Conservation (phyloP, 2,329 filamentous ascomycete species). For the Thelonectria olida region DNA sequence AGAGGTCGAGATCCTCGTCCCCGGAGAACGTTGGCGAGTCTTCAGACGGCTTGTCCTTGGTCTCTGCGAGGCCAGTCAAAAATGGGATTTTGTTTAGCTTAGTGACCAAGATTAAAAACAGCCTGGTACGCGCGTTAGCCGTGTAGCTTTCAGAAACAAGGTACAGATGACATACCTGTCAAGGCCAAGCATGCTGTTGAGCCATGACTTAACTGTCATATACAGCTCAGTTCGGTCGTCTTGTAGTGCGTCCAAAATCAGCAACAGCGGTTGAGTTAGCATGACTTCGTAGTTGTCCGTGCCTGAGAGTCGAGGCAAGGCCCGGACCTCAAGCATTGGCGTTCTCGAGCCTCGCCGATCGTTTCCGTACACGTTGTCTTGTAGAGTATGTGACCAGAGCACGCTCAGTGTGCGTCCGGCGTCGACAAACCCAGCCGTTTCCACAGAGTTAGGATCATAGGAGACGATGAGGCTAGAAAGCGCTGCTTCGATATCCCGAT, state of each 20-base stretch:
- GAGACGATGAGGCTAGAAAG: constrained; percentile 75
- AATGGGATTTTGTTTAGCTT: constrained; percentile 67
- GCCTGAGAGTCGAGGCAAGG: constrained; percentile 58
- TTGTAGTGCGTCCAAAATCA: constrained; percentile 80
- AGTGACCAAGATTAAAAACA: constrained; percentile 68
- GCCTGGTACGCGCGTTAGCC: constrained; percentile 49
- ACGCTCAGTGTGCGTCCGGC: constrained; percentile 76
- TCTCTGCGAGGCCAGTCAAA: constrained; percentile 43
- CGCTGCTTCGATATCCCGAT: constrained; percentile 82
- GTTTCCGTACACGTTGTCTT: constrained; percentile 60
- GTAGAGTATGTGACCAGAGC: constrained; percentile 83
- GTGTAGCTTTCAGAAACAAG: not conserved
- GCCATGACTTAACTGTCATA: constrained; percentile 82
- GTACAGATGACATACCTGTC: constrained; percentile 61
- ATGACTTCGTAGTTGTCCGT: constrained; percentile 75
- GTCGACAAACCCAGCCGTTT: constrained; percentile 58
- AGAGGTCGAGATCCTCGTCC: constrained; percentile 78
- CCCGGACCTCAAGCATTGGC: constrained; percentile 46
- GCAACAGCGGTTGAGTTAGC: constrained; percentile 81
- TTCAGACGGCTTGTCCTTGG: constrained; percentile 27
- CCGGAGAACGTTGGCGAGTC: constrained; percentile 48
- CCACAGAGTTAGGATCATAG: constrained; percentile 45
- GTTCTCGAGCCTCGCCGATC: constrained; percentile 62
- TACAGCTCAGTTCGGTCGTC: constrained; percentile 79
- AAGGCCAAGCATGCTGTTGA: constrained; percentile 72